Evolutionary conservation across 1,284 basidiomycete genomes (phyloP).

Genomic region (Puccinia novopanici): DNA sequence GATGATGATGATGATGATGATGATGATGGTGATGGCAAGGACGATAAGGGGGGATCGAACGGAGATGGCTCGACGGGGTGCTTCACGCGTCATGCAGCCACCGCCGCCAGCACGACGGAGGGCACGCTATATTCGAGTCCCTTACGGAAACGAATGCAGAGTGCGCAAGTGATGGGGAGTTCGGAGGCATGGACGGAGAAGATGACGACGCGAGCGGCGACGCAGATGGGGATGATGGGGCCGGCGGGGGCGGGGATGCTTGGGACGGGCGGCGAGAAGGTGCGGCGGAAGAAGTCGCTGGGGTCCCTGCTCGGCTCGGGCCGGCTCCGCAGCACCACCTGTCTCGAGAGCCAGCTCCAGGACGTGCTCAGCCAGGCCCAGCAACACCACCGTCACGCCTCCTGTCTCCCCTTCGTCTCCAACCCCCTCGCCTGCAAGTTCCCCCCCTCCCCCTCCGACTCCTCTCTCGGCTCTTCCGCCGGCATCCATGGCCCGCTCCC

Average conservation of each 20-base stretch:
- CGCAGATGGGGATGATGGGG: not conserved
- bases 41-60: no score
- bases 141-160: no score
- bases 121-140: no score
- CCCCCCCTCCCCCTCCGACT: not conserved
- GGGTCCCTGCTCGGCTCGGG: not conserved
- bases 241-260: not conserved
- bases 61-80: no score
- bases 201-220: not conserved
- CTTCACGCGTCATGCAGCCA: no score
- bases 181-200: no score
- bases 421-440: no score
- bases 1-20: no score
- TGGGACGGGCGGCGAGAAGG: not conserved
- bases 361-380: not conserved
- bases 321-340: not conserved
- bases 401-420: not conserved
- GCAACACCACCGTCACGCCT: not conserved
- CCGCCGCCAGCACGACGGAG: no score
- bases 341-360: constrained; percentile 14
- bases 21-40: no score
- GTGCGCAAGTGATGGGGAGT: no score
- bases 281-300: not conserved
- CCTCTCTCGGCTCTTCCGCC: not conserved
- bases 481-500: no score